Evolutionary conservation across 371 early-diverging fungal species (phyloP).

Genomic region (Mortierella sp.): DNA sequence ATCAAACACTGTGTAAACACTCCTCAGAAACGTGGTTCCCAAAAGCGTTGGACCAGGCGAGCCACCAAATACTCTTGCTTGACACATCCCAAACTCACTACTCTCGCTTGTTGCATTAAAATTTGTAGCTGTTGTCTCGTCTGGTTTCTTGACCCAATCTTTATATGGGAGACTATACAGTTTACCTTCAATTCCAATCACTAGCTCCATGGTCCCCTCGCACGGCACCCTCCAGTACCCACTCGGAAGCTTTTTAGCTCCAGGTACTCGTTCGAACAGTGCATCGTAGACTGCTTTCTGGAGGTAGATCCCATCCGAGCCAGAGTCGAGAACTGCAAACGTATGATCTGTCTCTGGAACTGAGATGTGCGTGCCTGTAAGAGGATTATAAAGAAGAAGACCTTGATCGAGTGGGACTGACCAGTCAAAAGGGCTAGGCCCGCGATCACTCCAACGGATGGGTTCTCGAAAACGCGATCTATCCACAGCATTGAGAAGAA

Average conservation of each 20-base stretch:
- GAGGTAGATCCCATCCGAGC: slow-evolving; percentile 49
- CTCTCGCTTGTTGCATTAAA: not conserved
- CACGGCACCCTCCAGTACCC: slow-evolving; percentile 52
- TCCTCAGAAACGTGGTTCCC: slow-evolving; percentile 33
- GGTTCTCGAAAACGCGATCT: slow-evolving; percentile 11
- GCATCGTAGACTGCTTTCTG: slow-evolving; percentile 20
- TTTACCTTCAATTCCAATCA: slow-evolving; percentile 26
- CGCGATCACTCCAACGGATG: slow-evolving; percentile 34
- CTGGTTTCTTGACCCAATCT: slow-evolving; percentile 45
- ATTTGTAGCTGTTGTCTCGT: not conserved
- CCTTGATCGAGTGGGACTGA: slow-evolving; percentile 34
- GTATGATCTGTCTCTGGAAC: slow-evolving; percentile 18
- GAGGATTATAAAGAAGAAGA: slow-evolving; percentile 11
- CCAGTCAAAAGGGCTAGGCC: slow-evolving; percentile 45
- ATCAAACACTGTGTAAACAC: slow-evolving; percentile 51
- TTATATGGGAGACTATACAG: slow-evolving; percentile 31
- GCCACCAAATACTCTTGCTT: slow-evolving; percentile 42
- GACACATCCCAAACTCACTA: slow-evolving; percentile 29
- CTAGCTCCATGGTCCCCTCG: slow-evolving; percentile 18
- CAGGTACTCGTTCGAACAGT: slow-evolving; percentile 29
- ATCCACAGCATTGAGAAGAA: slow-evolving; percentile 40
- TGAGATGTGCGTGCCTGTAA: not conserved
- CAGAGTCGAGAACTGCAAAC: slow-evolving; percentile 51
- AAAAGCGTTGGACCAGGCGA: slow-evolving; percentile 46
- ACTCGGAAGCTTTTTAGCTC: slow-evolving; percentile 15